These are phyloP conservation scores for Clathrospora elynae DNA, from an alignment of 2,329 filamentous ascomycete species.

Conservation along the genomic window DNA sequence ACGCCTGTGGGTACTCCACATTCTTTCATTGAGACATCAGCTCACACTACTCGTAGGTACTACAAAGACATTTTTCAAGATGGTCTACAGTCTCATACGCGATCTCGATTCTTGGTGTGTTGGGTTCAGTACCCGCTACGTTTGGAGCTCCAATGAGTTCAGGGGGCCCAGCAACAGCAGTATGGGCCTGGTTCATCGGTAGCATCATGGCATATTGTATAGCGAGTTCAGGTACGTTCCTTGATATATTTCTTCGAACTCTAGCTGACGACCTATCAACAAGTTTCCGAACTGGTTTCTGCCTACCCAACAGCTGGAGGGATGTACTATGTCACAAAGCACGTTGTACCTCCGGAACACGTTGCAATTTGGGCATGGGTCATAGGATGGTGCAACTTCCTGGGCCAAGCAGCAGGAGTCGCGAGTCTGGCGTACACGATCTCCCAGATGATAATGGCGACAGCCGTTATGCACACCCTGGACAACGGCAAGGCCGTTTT, in stretches of 20 bases:
- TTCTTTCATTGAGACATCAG: neutral
- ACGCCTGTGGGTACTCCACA: conserved; percentile 58
- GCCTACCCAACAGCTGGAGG: conserved; percentile 70
- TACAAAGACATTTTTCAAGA: conserved; percentile 67
- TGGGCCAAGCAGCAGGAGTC: conserved; percentile 67
- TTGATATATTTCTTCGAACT: neutral
- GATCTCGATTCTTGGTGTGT: conserved; percentile 67
- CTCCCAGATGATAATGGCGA: conserved; percentile 67
- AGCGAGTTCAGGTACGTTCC: conserved; percentile 59
- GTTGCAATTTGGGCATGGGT: conserved; percentile 69
- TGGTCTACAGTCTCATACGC: conserved; percentile 71
- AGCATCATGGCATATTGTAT: conserved; percentile 69
- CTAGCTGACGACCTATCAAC: conserved; percentile 7
- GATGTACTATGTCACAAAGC: conserved; percentile 71
- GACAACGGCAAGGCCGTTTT: conserved; percentile 59
- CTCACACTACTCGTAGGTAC: conserved; percentile 54
- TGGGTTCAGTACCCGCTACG: conserved; percentile 69
- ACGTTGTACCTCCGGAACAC: conserved; percentile 65
- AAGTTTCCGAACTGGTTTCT: conserved; percentile 68
- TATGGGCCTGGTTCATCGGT: conserved; percentile 70
- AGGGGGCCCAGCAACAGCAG: conserved; percentile 66
- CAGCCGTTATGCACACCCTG: conserved; percentile 65
- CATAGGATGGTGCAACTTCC: conserved; percentile 70
- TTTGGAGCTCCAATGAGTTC: conserved; percentile 63
- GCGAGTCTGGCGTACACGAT: conserved; percentile 67